These are phyloP conservation scores for Naegleria lovaniensis DNA, from an alignment of 208 protist species.

Conservation along the genomic window DNA sequence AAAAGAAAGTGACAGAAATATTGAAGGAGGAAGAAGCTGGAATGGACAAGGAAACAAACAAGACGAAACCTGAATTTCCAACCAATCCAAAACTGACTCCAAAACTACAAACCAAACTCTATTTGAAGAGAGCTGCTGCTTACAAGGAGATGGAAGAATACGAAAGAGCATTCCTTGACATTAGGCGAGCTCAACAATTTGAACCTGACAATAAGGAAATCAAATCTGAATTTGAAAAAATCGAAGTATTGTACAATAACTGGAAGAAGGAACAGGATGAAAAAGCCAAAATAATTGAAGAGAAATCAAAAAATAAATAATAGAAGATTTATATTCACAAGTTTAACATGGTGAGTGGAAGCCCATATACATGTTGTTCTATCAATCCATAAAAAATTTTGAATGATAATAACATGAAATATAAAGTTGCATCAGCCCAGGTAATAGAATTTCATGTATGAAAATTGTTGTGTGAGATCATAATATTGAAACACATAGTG, in stretches of 20 bases:
- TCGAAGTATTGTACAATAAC: background rate
- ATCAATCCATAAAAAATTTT: too few relatives aligned
- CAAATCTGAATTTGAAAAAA: background rate
- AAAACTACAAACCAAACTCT: background rate
- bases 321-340: too few relatives aligned
- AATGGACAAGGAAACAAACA: background rate
- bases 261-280: too few relatives aligned
- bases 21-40: background rate
- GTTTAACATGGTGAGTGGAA: background rate
- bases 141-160: conserved; percentile 8
- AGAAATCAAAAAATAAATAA: too few relatives aligned
- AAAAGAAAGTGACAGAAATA: background rate
- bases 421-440: too few relatives aligned
- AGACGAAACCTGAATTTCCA: background rate
- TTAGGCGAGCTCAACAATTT: background rate
- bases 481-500: too few relatives aligned
- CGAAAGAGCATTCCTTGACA: background rate
- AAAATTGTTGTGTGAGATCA: too few relatives aligned
- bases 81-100: background rate
- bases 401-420: too few relatives aligned
- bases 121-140: background rate
- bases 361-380: background rate
- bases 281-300: too few relatives aligned
- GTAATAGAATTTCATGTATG: too few relatives aligned
- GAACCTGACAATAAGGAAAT: background rate